A percentile compares a stretch with the other conserved stretches of the same genome.
These are phyloP conservation scores for Flaveria robusta DNA, from an alignment of 129 eudicot genomes.

Conservation along the genomic window DNA sequence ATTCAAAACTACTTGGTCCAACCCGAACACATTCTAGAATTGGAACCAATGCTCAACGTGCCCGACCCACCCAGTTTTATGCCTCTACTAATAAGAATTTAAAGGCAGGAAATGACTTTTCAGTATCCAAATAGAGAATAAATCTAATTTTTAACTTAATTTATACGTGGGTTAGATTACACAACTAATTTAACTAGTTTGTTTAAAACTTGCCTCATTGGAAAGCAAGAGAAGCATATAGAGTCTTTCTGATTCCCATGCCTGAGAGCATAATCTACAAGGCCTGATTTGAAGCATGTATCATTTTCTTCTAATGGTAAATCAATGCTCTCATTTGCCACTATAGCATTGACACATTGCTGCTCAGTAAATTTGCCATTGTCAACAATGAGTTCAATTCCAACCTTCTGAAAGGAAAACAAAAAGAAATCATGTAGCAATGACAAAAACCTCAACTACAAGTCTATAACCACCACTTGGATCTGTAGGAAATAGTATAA, in stretches of 20 bases:
- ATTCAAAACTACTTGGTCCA: neutral
- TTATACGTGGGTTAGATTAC: neutral
- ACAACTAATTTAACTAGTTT: neutral
- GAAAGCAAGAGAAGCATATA: conserved; percentile 64
- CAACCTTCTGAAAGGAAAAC: conserved; percentile 59
- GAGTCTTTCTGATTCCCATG: conserved; percentile 55
- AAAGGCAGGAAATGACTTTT: conserved; percentile 11
- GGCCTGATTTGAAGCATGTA: conserved; percentile 55
- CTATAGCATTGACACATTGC: conserved; percentile 42
- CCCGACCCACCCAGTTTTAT: neutral
- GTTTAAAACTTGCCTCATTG: conserved; percentile 48
- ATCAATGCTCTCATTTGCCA: conserved; percentile 46
- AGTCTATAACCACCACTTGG: conserved; percentile 16
- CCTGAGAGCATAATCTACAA: conserved; percentile 69
- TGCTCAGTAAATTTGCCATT: conserved; percentile 42
- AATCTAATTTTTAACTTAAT: neutral
- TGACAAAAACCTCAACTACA: conserved; percentile 9
- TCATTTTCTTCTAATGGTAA: conserved; percentile 44
- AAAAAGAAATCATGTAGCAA: neutral
- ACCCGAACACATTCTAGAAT: neutral
- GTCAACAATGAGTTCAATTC: conserved; percentile 63
- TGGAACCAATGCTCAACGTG: neutral
- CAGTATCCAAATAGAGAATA: neutral
- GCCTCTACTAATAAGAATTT: neutral
- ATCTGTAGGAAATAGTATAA: neutral